Evolutionary conservation across 306 rosid genomes (phyloP).

Genomic region (Citrullus mucosospermus): DNA sequence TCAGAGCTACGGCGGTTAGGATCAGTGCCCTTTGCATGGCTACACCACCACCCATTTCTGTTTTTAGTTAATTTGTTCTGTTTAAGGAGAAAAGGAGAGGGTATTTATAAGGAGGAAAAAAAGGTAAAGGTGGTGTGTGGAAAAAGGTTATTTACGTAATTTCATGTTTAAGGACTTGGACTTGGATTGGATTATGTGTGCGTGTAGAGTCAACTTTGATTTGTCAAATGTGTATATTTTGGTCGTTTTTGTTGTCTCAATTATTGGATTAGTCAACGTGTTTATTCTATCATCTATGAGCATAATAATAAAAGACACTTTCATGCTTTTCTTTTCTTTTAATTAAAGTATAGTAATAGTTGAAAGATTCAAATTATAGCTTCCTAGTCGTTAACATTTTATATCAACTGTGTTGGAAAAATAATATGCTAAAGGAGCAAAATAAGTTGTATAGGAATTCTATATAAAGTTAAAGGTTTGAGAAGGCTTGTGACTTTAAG

Average conservation of each 20-base stretch:
- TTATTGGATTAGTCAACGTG: not conserved
- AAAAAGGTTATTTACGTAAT: not conserved
- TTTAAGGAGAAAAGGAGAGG: not conserved
- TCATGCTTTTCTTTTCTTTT: too few relatives aligned
- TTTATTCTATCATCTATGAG: too few relatives aligned
- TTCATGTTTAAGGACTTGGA: not conserved
- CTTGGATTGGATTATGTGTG: not conserved
- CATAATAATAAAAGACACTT: too few relatives aligned
- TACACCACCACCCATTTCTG: not conserved
- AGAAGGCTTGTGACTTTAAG: too few relatives aligned
- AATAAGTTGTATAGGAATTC: too few relatives aligned
- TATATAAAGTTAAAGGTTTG: too few relatives aligned
- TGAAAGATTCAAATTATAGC: not conserved
- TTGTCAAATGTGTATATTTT: not conserved
- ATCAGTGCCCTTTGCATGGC: not conserved
- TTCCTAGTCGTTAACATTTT: too few relatives aligned
- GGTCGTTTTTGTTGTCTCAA: not conserved
- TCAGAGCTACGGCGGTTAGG: not conserved
- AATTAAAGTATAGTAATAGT: too few relatives aligned
- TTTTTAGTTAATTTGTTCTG: too few relatives aligned
- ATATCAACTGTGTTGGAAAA: too few relatives aligned
- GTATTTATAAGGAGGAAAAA: not conserved
- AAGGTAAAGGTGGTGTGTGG: not conserved
- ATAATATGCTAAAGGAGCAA: too few relatives aligned
- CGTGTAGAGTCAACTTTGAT: not conserved